Conservation (phyloP, 176 grass and related monocot genomes). For the Musa itinerans region DNA sequence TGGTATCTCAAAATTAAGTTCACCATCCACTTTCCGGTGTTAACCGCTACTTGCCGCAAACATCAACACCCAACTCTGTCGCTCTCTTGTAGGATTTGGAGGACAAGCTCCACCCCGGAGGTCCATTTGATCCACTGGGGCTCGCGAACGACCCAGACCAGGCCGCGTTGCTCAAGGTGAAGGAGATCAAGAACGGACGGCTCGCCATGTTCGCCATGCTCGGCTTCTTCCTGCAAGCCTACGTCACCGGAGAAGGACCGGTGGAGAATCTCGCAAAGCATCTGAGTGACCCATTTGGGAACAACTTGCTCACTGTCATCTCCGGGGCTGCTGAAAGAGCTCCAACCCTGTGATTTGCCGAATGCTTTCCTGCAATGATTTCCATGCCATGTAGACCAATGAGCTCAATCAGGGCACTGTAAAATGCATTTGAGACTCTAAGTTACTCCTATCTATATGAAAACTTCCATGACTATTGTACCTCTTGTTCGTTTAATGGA, state of each 20-base stretch:
- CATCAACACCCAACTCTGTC: no score
- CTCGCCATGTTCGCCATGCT: slow-evolving; percentile 97
- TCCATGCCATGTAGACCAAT: no score
- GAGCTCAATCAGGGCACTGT: no score
- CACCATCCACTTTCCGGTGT: background rate
- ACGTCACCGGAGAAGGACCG: slow-evolving; percentile 93
- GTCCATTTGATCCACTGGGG: slow-evolving; percentile 89
- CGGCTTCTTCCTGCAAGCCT: slow-evolving; percentile 95
- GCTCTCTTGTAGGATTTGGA: slow-evolving; percentile 52
- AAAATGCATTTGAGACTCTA: no score
- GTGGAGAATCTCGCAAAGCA: slow-evolving; percentile 87
- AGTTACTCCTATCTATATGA: no score
- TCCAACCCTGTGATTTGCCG: slow-evolving; percentile 58
- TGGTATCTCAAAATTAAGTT: slow-evolving; percentile 28
- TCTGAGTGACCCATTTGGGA: slow-evolving; percentile 96
- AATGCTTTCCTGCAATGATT: no score
- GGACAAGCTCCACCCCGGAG: slow-evolving; percentile 85
- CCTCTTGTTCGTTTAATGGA: no score
- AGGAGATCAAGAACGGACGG: slow-evolving; percentile 98
- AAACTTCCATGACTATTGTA: no score
- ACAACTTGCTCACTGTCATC: slow-evolving; percentile 98
- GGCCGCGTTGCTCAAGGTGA: slow-evolving; percentile 87
- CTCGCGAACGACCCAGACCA: slow-evolving; percentile 82
- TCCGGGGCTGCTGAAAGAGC: slow-evolving; percentile 73
- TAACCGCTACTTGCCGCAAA: no score